Evolutionary conservation across 73 alveolate genomes (phyloP).

Genomic region (Paramecium sonneborni): DNA sequence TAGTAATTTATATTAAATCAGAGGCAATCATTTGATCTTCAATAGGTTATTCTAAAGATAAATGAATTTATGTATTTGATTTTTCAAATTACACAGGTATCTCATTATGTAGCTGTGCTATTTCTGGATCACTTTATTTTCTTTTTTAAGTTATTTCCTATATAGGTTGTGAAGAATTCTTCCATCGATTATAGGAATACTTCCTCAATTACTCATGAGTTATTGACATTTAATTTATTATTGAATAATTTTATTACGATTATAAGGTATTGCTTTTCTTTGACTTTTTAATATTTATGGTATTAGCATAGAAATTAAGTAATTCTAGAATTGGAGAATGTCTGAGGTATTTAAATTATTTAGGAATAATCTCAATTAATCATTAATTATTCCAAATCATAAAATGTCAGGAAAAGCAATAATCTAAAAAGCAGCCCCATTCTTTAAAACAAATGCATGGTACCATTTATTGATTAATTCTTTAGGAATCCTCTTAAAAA

Average conservation of each 20-base stretch:
- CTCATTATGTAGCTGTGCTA: not conserved
- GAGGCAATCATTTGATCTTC: not conserved
- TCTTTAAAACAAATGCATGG: slow-evolving; percentile 62
- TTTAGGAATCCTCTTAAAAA: slow-evolving; percentile 25
- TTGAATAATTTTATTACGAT: not conserved
- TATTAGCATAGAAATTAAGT: too few relatives aligned
- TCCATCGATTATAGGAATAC: not conserved
- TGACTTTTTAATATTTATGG: not conserved
- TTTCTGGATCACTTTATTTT: not conserved
- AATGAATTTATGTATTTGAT: not conserved
- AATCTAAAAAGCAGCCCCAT: slow-evolving; percentile 66
- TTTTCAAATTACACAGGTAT: not conserved
- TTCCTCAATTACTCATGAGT: not conserved
- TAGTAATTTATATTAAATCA: not conserved
- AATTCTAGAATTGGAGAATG: too few relatives aligned
- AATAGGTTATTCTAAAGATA: not conserved
- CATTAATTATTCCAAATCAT: slow-evolving; percentile 12
- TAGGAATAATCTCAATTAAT: not conserved
- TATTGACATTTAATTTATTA: not conserved
- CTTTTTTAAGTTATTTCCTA: not conserved
- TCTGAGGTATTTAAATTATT: not conserved
- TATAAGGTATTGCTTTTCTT: not conserved
- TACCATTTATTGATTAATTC: not conserved
- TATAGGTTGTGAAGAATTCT: not conserved
- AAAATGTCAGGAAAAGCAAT: slow-evolving; percentile 61